These are phyloP conservation scores for Suhomyces bribrorum DNA, from an alignment of 1,139 yeast species.

Conservation along the genomic window DNA sequence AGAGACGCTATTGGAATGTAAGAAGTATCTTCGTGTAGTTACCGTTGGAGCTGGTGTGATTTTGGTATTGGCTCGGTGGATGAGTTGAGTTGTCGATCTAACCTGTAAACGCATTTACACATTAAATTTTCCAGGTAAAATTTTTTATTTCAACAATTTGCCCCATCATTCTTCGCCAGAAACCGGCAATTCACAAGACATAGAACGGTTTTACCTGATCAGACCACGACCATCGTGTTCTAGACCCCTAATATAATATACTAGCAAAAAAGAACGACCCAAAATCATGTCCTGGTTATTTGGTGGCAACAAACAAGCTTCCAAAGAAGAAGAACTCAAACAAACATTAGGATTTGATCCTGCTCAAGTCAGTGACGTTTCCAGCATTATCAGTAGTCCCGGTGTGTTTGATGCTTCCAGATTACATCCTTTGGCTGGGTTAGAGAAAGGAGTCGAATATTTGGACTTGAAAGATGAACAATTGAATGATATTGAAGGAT, in stretches of 20 bases:
- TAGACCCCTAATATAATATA: neutral
- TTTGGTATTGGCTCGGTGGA: no score
- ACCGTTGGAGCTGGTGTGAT: no score
- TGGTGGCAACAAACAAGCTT: conserved; percentile 42
- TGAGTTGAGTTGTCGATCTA: no score
- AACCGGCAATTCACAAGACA: conserved; percentile 1
- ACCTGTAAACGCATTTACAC: conserved; percentile 7
- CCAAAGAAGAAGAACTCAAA: conserved; percentile 31
- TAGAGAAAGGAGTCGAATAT: conserved; percentile 85
- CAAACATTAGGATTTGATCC: conserved; percentile 67
- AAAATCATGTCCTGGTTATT: conserved; percentile 67
- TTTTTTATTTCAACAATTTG: conserved; percentile 8
- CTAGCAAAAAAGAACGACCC: conserved; percentile 2
- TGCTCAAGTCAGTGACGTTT: conserved; percentile 62
- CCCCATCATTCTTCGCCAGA: conserved; percentile 2
- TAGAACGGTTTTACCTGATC: conserved; percentile 2
- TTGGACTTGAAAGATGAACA: conserved; percentile 82
- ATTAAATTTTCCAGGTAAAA: conserved; percentile 9
- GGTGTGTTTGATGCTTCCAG: conserved; percentile 68
- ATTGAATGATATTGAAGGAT: conserved; percentile 73
- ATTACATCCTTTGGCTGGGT: conserved; percentile 92
- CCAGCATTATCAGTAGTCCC: conserved; percentile 59
- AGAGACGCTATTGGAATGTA: no score
- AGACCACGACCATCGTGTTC: conserved; percentile 1
- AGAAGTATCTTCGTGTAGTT: no score